Evolutionary conservation across 176 grass and related monocot species (phyloP).

Genomic region (Carex myosuroides): DNA sequence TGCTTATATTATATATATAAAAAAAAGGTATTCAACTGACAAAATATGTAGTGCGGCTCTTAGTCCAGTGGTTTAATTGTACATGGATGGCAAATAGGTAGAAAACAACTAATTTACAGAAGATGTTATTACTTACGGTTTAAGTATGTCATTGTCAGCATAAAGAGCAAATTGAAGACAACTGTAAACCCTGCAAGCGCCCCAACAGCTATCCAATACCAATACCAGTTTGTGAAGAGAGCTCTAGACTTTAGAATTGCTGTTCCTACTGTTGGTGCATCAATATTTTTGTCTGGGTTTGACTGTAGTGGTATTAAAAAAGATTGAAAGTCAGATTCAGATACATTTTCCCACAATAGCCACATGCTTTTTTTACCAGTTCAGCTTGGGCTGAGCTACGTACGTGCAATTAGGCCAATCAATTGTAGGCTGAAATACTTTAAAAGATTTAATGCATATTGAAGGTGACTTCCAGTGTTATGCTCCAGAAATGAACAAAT

Average conservation of each 20-base stretch:
- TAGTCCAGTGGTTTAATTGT: background rate
- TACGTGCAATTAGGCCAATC: background rate
- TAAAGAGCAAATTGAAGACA: constrained; percentile 69
- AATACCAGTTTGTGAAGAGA: constrained; percentile 43
- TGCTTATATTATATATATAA: background rate
- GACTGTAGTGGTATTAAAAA: constrained; percentile 34
- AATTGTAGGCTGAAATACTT: background rate
- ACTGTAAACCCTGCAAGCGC: constrained; percentile 53
- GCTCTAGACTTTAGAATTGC: constrained; percentile 80
- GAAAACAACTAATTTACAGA: background rate
- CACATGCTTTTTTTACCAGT: background rate
- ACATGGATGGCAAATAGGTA: background rate
- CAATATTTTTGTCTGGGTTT: constrained; percentile 44
- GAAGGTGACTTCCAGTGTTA: background rate
- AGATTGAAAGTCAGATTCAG: constrained; percentile 3
- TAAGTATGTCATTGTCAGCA: constrained; percentile 49
- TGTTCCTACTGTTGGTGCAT: constrained; percentile 56
- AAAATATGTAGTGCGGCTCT: background rate
- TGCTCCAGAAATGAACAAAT: background rate
- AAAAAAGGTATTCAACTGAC: background rate
- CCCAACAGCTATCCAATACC: constrained; percentile 72
- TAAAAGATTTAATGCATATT: background rate
- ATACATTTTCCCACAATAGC: background rate
- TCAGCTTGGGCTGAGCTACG: background rate
- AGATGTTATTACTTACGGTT: constrained; percentile 41